A percentile compares a stretch with the other conserved stretches of the same genome.
phyloP scores from a whole-genome alignment of 768 basidiomycete species.

The Tulasnella calospora region DNA sequence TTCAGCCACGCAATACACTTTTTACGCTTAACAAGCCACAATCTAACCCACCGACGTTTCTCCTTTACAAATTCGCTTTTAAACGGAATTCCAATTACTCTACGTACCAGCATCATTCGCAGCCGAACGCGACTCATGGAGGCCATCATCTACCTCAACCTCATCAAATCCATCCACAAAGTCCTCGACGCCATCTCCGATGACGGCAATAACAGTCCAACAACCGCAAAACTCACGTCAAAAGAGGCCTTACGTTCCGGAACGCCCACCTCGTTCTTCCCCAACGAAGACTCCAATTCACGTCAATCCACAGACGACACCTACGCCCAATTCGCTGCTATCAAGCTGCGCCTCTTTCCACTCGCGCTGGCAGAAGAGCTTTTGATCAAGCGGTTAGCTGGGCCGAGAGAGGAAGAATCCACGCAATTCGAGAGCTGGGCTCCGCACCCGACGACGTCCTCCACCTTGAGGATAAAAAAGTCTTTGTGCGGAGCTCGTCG shows the following conservation, averaged over 20 bases:
- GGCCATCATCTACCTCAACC: constrained; percentile 61
- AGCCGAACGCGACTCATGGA: constrained; percentile 53
- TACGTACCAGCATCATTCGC: constrained; percentile 60
- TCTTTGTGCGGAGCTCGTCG: constrained; percentile 20
- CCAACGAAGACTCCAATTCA: background rate
- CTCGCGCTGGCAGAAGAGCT: constrained; percentile 52
- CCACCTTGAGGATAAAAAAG: constrained; percentile 24
- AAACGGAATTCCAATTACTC: constrained; percentile 54
- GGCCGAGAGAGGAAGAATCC: constrained; percentile 25
- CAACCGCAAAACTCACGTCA: background rate
- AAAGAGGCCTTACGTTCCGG: constrained; percentile 47
- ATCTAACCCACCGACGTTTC: background rate
- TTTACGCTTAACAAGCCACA: background rate
- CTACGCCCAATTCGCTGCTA: constrained; percentile 12
- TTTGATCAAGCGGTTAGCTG: constrained; percentile 27
- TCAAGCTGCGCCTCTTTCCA: constrained; percentile 59
- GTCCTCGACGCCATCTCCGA: constrained; percentile 44
- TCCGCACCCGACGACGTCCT: constrained; percentile 2
- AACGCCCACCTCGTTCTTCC: constrained; percentile 43
- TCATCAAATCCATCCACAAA: constrained; percentile 57
- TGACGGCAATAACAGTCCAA: background rate
- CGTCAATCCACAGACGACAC: constrained; percentile 10
- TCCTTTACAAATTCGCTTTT: no score
- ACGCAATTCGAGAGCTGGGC: constrained; percentile 22
- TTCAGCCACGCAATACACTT: background rate